Evolutionary conservation across 2,329 filamentous ascomycete genomes (phyloP).

Genomic region (Ilyonectria destructans): DNA sequence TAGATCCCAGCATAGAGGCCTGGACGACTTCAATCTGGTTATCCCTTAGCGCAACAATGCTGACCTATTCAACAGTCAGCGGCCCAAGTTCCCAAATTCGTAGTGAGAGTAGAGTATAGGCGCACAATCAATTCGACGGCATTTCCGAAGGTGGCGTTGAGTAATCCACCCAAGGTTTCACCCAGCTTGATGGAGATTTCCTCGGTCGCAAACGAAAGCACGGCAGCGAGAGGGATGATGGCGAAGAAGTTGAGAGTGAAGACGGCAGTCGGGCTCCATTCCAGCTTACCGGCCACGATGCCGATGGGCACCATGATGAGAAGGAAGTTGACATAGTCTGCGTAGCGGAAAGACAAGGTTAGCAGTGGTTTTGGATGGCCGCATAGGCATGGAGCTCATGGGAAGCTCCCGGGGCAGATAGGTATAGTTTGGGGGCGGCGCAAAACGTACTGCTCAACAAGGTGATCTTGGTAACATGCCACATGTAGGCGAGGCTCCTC

Average conservation of each 20-base stretch:
- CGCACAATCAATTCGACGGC: slow-evolving; percentile 84
- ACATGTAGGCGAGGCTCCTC: slow-evolving; percentile 64
- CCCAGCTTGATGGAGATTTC: slow-evolving; percentile 82
- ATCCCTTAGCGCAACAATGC: slow-evolving; percentile 89
- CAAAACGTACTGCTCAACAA: slow-evolving; percentile 70
- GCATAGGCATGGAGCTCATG: background rate
- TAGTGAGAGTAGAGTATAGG: slow-evolving; percentile 15
- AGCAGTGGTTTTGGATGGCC: slow-evolving; percentile 20
- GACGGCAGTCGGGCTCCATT: slow-evolving; percentile 77
- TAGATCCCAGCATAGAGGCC: slow-evolving; percentile 96
- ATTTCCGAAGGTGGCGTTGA: slow-evolving; percentile 86
- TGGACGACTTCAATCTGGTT: slow-evolving; percentile 97
- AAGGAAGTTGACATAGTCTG: slow-evolving; percentile 78
- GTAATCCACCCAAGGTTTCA: slow-evolving; percentile 80
- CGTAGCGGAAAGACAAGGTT: background rate
- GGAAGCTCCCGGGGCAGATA: background rate
- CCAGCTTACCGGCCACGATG: slow-evolving; percentile 75
- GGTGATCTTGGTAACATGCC: slow-evolving; percentile 72
- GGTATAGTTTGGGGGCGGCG: slow-evolving; percentile 5
- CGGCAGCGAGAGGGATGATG: slow-evolving; percentile 82
- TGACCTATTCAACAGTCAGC: slow-evolving; percentile 74
- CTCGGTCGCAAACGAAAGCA: slow-evolving; percentile 85
- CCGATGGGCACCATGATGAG: slow-evolving; percentile 83
- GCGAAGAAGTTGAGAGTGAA: slow-evolving; percentile 87
- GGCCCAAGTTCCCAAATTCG: background rate